Evolutionary conservation across 371 early-diverging fungal species (phyloP), one percentile per base, ranked within the genome.

Genomic region (Mucor sp.): DNA sequence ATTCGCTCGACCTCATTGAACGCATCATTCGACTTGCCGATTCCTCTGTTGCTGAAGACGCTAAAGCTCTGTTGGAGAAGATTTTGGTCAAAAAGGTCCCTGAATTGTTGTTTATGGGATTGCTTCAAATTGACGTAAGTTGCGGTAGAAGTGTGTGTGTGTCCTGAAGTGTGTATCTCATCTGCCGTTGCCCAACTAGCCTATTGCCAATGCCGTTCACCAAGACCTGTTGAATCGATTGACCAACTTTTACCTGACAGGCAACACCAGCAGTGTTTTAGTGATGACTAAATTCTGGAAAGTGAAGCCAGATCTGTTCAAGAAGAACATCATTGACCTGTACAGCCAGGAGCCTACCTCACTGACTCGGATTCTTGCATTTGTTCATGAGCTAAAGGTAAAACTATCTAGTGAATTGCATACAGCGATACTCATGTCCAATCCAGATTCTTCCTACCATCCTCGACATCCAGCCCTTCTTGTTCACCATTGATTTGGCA

Each of bases 401-500:
- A 35, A 9, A 35, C 2, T 35, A 35, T n/a, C n/a, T 3, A 12
- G 0, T 12, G 2, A 35, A 35, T 62, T 28, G 12, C 12, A 63
- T n/a, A 59, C 25, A 53, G 2, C 15, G 59, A 15, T 12, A 59
- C 25, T 59, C 7, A 27, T 11, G 9, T 27, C 4, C 1, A 56
- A 12, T 32, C 37, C 65, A 93, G 92, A 88, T 92, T 6, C 75
- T 96, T 17, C 76, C 89, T 27, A 80, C 81, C 44, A 86, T 96
- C 35, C 82, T 96, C 43, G 91, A 92, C 58, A 76, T 85, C 17
- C 88, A 90, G 63, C 86, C 90, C 0, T 91, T 85, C 66, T 70
- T 80, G 14, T 95, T 95, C 72, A 76, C 93, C 0, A 91, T 96
- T 56, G 96, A 95, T 59, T 74, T 96, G 30, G 95, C 95, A 15